Evolutionary conservation across 805 yeast species (phyloP), one percentile per base, ranked within the genome.

Genomic region (Pichia scutulata): DNA sequence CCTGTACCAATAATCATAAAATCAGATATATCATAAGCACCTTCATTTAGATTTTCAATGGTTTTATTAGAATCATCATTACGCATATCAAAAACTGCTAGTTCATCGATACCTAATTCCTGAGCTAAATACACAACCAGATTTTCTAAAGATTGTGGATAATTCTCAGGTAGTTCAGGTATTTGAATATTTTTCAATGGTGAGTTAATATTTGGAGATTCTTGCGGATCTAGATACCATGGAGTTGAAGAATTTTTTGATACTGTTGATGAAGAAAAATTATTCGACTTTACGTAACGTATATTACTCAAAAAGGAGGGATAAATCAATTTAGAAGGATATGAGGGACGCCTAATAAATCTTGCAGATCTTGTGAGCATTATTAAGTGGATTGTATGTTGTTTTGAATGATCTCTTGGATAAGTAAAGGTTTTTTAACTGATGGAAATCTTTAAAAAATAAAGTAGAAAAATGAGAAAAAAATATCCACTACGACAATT

Each of bases 1-100:
- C 95, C 96, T 0, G 93, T 78, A 19, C 83, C 77, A 0, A 92
- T 68, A 6, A 92, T 68, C 74, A 82, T 76, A 50, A 77, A 73
- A 49, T 75, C 71, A 10, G 75, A 69, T 22, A 72, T 18, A 70
- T 60, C 54, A 57, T 69, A 52, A 13, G 67, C 66, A 22, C 70
- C 67, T 44, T 62, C 67, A 43, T 56, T n/a, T n/a, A n/a, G n/a
- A n/a, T n/a, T 59, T 26, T 22, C 25, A 7, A 52, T 52, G 19
- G 53, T 47, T 24, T 22, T 7, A 6, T 42, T 47, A 2, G 18
- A 23, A 60, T 70, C 62, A 60, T 70, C 62, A 23, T 50, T 49
- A 36, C 83, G 70, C 52, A 85, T 67, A 60, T 90, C 96, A 56
- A 87, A 78, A 1, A 89, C 62, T 39, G 69, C 63, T 30, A 90